Evolutionary conservation across 306 rosid species (phyloP).

Genomic region (Sicyos edulis): DNA sequence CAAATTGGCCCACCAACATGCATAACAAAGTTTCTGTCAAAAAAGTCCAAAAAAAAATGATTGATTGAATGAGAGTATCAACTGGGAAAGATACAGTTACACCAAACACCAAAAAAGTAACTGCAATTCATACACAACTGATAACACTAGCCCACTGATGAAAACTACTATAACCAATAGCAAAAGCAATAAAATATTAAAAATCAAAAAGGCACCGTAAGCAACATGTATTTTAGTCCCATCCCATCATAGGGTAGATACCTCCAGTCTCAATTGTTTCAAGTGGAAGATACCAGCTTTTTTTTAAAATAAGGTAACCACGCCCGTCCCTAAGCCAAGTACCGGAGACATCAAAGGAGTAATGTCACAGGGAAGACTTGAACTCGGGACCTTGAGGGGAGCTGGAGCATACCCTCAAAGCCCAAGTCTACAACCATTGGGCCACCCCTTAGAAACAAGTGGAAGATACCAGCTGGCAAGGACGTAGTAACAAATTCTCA

Average conservation of each 20-base stretch:
- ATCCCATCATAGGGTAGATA: background rate
- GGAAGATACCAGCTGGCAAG: background rate
- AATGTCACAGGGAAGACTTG: no score
- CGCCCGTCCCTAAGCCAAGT: no score
- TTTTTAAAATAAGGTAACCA: no score
- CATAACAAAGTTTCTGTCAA: conserved; percentile 71
- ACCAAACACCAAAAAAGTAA: conserved; percentile 5
- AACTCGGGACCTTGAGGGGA: no score
- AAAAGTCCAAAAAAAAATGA: conserved; percentile 13
- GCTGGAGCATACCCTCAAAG: no score
- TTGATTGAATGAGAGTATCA: background rate
- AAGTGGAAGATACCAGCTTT: no score
- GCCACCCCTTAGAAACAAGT: no score
- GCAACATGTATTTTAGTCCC: background rate
- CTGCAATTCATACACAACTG: background rate
- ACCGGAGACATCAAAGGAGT: no score
- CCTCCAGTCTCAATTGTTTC: conserved; percentile 1
- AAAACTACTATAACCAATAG: conserved; percentile 5
- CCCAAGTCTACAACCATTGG: no score
- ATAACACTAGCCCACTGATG: conserved; percentile 6
- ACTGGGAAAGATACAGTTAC: conserved; percentile 5
- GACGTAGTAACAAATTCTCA: background rate
- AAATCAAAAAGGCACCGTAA: background rate
- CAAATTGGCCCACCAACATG: conserved; percentile 84
- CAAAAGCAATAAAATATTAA: background rate